A percentile compares a stretch with the other conserved stretches of the same genome.
These are phyloP conservation scores for Anthracocystis setariae DNA, from an alignment of 1,284 basidiomycete species.

Conservation along the genomic window DNA sequence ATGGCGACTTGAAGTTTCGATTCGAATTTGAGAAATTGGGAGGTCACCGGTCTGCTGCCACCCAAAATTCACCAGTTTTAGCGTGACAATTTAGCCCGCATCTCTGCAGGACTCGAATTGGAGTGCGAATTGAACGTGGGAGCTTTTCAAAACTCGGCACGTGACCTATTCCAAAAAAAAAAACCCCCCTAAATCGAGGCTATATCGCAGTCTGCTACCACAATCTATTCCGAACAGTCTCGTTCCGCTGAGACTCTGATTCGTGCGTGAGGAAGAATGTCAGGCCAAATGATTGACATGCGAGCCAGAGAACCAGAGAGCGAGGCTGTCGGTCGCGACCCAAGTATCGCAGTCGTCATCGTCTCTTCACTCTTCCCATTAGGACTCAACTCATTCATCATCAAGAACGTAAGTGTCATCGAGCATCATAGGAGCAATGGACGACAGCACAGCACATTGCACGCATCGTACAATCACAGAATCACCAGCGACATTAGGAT, in stretches of 20 bases:
- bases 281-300: not conserved
- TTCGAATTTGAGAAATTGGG: not conserved
- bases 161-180: conserved; percentile 1
- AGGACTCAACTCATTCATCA: conserved; percentile 36
- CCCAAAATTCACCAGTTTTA: not conserved
- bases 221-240: not conserved
- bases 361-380: conserved; percentile 3
- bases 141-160: conserved; percentile 8
- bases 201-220: not conserved
- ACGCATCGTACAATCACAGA: conserved; percentile 1
- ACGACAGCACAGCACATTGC: not conserved
- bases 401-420: conserved; percentile 42
- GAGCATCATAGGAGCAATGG: conserved; percentile 1
- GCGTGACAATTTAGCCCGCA: not conserved
- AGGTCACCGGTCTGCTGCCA: conserved; percentile 9
- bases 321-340: not conserved
- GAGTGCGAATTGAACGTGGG: conserved; percentile 3
- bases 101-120: not conserved
- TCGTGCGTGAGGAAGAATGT: conserved; percentile 6
- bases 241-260: not conserved
- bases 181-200: too few relatives aligned
- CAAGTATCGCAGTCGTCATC: conserved; percentile 16
- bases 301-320: not conserved
- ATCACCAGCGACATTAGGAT: not conserved
- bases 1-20: not conserved